Evolutionary conservation across 441 rosid species (phyloP), one percentile per base, ranked within the genome.

Genomic region (Eruca vesicaria): DNA sequence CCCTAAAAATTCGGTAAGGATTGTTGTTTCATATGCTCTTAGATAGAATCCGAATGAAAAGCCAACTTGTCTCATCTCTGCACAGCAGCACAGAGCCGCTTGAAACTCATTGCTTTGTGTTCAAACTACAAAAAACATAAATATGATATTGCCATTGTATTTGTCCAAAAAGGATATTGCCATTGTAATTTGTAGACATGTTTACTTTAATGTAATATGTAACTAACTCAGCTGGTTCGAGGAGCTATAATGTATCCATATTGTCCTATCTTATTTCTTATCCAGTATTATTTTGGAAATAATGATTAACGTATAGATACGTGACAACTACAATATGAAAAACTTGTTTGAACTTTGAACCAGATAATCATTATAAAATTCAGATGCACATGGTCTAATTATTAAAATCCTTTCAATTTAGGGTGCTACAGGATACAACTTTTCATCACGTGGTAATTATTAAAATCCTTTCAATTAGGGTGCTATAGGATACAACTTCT

Each of bases 381-480:
- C 74, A 69, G 65, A 41, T 62, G 64, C 79, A 62, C 74, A 69
- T 69, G 69, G 69, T 36, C 20, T 29, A 23, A 69, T 55, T 29
- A 75, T 76, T 69, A 56, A 35, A 45, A 64, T 45, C 57, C 5
- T 63, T 64, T 70, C 56, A 65, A 43, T 21, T 43, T 70, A 76
- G 66, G 62, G 58, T 71, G 43, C 33, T 70, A 21, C 21, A 16
- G 41, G 20, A 69, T 69, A 63, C 9, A 69, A 63, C 67, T 64
- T 48, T n/a, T n/a, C n/a, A n/a, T n/a, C 79, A 62, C 74, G 62
- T 69, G 69, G 69, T 36, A 23, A 69, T 55, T 29, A 75, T 76
- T 69, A 56, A 35, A 45, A 64, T 45, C 57, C 5, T 63, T 64
- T 70, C 56, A 65, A 43, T 21, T 70, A 76, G 66, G 62, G 58